Evolutionary conservation across 2,329 filamentous ascomycete species (phyloP), one percentile per base, ranked within the genome.

Genomic region (Claviceps africana): DNA sequence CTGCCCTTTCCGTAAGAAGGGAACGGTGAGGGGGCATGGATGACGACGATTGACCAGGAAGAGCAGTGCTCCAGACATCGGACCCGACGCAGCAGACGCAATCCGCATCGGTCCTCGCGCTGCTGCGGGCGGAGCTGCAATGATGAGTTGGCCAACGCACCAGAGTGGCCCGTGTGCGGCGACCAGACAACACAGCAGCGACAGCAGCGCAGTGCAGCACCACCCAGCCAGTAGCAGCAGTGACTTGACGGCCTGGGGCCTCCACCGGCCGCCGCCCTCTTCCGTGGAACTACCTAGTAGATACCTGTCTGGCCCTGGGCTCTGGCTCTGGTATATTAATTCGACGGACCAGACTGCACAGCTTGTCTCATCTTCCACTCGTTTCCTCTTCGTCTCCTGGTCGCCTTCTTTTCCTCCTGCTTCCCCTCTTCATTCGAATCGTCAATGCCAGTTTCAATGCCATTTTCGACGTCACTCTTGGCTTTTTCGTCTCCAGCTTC

Each of bases 71-170:
- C 5, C 33, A 35, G 33, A 37, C 35, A 37, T 37, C 19, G 35
- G 9, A 22, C 19, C 30, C 21, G 45, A 21, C 45, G 35, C 35
- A 37, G 4, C 44, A 33, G 44, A 21, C 37, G 37, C 37, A 37
- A 37, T 37, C 43, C 11, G 43, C 43, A 33, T 47, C 45, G 22
- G 4, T 35, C 45, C 45, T 28, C 22, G 61, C 60, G 60, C 25
- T 17, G 19, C 62, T 64, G 63, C 60, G 52, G 47, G 52, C 60
- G 61, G 40, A 47, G 53, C 64, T 83, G 66, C 66, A 68, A 57
- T 64, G 64, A 67, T 69, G 66, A 66, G 66, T 64, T 69, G 66
- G 65, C 66, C 65, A 68, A 67, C 65, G 64, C 66, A 68, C 66
- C 65, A 67, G 53, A 65, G 65, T 68, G 67, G 65, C 64, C 65